A percentile compares a stretch with the other conserved stretches of the same genome.
Evolutionary conservation across 192 early-diverging fungal genomes (phyloP).

Genomic region (Phlyctochytrium planicorne): DNA sequence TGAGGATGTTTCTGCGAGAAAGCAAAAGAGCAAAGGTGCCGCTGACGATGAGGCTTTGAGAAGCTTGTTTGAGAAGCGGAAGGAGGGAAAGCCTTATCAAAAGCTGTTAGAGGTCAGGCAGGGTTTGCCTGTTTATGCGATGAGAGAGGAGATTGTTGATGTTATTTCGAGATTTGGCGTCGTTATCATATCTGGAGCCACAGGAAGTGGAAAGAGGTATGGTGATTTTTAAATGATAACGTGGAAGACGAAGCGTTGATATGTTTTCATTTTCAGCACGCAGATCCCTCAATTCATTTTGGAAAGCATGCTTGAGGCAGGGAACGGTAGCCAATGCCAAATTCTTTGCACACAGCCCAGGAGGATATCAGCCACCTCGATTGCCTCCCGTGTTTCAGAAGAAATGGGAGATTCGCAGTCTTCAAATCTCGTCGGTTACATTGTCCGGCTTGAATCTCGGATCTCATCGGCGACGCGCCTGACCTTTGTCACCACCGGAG

Average conservation of each 20-base stretch:
- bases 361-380: constrained; percentile 77
- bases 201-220: constrained; percentile 51
- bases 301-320: constrained; percentile 49
- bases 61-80: constrained; percentile 36
- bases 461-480: constrained; percentile 56
- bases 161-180: constrained; percentile 55
- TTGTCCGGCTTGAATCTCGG: constrained; percentile 65
- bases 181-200: constrained; percentile 76
- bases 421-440: constrained; percentile 67
- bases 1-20: background rate
- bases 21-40: constrained; percentile 33
- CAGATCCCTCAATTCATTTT: constrained; percentile 80
- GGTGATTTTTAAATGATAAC: too few relatives aligned
- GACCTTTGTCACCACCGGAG: constrained; percentile 76
- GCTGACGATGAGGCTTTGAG: background rate
- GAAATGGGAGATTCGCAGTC: constrained; percentile 75
- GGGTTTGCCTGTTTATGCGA: constrained; percentile 57
- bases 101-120: constrained; percentile 27
- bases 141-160: constrained; percentile 53
- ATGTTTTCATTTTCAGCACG: constrained; percentile 52
- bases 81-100: constrained; percentile 31
- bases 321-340: constrained; percentile 47
- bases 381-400: constrained; percentile 70
- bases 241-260: background rate
- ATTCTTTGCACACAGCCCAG: constrained; percentile 62